These are phyloP conservation scores for Apiospora sp. DNA, from an alignment of 2,329 filamentous ascomycete species.

Conservation along the genomic window DNA sequence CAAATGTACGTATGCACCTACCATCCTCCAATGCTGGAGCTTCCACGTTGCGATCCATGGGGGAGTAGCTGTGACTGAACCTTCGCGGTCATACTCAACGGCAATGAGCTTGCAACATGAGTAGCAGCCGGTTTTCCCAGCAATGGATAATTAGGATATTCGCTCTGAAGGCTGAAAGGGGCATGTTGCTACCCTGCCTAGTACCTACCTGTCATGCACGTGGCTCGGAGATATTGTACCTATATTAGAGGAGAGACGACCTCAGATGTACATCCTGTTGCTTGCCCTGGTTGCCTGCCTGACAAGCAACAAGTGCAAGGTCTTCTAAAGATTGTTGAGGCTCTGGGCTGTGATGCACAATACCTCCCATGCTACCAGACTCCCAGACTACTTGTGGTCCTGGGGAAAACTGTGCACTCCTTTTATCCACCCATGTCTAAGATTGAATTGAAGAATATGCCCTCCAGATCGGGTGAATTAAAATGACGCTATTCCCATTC, in stretches of 20 bases:
- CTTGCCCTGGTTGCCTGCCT: not conserved
- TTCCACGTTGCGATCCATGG: not conserved
- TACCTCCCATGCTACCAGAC: not conserved
- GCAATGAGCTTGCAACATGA: not conserved
- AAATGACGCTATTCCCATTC: constrained; percentile 24
- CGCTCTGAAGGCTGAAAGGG: not conserved
- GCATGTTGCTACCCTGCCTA: not conserved
- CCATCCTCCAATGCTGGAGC: not conserved
- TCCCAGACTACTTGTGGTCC: not conserved
- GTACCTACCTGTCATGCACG: not conserved
- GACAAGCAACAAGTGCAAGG: not conserved
- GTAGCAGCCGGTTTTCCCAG: not conserved
- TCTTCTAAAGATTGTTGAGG: constrained; percentile 6
- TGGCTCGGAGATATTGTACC: not conserved
- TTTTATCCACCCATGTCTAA: not conserved
- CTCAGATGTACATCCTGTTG: not conserved
- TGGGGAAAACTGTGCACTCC: constrained; percentile 8
- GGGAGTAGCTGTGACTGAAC: not conserved
- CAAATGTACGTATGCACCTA: not conserved
- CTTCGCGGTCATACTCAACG: not conserved
- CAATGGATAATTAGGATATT: not conserved
- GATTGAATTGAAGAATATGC: constrained; percentile 1
- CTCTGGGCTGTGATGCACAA: not conserved
- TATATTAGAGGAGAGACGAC: not conserved
- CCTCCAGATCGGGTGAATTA: constrained; percentile 19